Percentiles rank a stretch among this genome's conserved stretches.
Conservation (phyloP, 352 stramenopile species). For the Phytophthora agathidicida region DNA sequence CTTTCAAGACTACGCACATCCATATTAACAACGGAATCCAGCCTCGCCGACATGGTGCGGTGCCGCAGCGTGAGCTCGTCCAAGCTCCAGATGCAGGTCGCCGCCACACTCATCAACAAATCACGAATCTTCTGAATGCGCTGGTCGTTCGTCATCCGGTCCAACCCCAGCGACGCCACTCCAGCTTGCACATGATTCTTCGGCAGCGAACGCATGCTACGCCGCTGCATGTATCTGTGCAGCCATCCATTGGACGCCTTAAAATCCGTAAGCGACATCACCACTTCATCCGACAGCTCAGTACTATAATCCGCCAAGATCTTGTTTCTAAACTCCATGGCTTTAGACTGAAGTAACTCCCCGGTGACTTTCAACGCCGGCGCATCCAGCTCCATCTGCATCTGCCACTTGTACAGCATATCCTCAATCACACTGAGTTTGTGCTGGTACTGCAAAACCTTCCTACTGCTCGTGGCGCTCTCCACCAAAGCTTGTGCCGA, state of each 20-base stretch:
- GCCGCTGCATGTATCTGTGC: constrained; percentile 76
- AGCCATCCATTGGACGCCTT: constrained; percentile 88
- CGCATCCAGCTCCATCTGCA: constrained; percentile 75
- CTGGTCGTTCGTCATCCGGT: constrained; percentile 40
- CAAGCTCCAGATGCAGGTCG: constrained; percentile 78
- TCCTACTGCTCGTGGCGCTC: constrained; percentile 67
- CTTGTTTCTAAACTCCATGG: constrained; percentile 85
- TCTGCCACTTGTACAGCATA: constrained; percentile 88
- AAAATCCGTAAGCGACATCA: constrained; percentile 84
- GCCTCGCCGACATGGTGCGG: constrained; percentile 45
- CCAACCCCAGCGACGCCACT: not conserved
- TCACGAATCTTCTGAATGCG: constrained; percentile 59
- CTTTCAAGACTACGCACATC: constrained; percentile 54
- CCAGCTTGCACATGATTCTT: constrained; percentile 44
- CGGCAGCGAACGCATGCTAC: constrained; percentile 68
- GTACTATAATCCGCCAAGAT: constrained; percentile 74
- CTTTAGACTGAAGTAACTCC: constrained; percentile 78
- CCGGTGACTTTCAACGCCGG: constrained; percentile 76
- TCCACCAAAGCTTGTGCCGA: constrained; percentile 70
- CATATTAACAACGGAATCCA: constrained; percentile 49
- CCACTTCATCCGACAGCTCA: constrained; percentile 71
- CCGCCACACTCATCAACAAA: constrained; percentile 46
- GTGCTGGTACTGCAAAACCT: constrained; percentile 85
- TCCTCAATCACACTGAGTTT: constrained; percentile 87
- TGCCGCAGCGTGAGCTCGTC: constrained; percentile 60